A percentile compares a stretch with the other conserved stretches of the same genome.
Conservation (phyloP, 225 moss, liverwort and hornwort species). For the Lunularia cruciata region DNA sequence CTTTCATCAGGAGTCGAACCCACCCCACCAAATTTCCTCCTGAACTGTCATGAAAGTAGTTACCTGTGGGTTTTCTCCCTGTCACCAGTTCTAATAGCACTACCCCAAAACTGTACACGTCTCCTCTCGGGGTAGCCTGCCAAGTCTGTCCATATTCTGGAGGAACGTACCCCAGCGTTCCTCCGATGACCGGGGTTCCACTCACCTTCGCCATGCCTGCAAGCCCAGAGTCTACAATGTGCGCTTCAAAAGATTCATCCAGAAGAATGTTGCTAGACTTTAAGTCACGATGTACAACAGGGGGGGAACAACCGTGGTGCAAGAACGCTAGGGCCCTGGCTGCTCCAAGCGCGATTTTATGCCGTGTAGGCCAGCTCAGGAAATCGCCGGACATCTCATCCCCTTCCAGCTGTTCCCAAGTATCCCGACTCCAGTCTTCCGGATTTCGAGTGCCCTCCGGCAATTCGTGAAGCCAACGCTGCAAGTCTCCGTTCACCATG, state of each 20-base stretch:
- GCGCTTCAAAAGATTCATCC: slow-evolving; percentile 60
- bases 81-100: slow-evolving; percentile 83
- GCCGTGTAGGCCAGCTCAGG: slow-evolving; percentile 64
- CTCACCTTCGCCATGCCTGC: slow-evolving; percentile 49
- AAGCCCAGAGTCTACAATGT: slow-evolving; percentile 69
- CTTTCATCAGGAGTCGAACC: slow-evolving; percentile 69
- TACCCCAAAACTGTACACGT: slow-evolving; percentile 85
- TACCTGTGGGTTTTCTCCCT: slow-evolving; percentile 70
- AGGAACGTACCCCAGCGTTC: slow-evolving; percentile 76
- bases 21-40: slow-evolving; percentile 84
- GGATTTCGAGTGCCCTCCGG: slow-evolving; percentile 62
- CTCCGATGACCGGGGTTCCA: slow-evolving; percentile 53
- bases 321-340: slow-evolving; percentile 84
- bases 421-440: slow-evolving; percentile 77
- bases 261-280: slow-evolving; percentile 73
- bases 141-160: slow-evolving; percentile 81
- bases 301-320: slow-evolving; percentile 78
- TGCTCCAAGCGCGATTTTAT: slow-evolving; percentile 66
- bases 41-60: slow-evolving; percentile 70
- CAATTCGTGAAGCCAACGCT: slow-evolving; percentile 59
- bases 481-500: slow-evolving; percentile 78
- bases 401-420: slow-evolving; percentile 66
- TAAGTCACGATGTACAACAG: slow-evolving; percentile 69
- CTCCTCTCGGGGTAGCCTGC: slow-evolving; percentile 68
- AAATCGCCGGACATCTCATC: slow-evolving; percentile 42